A percentile compares a stretch with the other conserved stretches of the same genome.
Conservation (phyloP, 148 eudicot species). For the Rhododendron kiyosumense region DNA sequence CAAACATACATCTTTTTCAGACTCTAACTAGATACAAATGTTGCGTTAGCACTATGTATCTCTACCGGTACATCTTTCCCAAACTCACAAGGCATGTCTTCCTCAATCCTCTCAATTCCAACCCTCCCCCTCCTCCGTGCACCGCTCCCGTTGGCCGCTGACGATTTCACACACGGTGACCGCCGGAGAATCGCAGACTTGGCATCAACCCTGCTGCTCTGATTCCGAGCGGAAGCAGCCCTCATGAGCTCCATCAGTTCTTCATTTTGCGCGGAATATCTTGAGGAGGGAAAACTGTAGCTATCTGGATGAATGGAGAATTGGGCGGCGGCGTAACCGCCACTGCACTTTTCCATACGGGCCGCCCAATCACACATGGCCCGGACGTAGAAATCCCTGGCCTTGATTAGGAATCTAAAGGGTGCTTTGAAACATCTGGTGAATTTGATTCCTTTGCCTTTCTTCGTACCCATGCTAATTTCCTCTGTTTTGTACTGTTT, state of each 20-base stretch:
- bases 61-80: constrained; percentile 9
- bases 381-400: constrained; percentile 32
- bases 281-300: constrained; percentile 17
- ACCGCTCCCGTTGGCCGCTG: not conserved
- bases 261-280: constrained; percentile 2
- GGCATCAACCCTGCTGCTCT: not conserved
- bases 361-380: constrained; percentile 28
- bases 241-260: not conserved
- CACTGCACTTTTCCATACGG: not conserved
- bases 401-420: constrained; percentile 21
- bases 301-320: constrained; percentile 16
- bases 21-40: not conserved
- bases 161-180: not conserved
- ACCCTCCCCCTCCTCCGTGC: constrained; percentile 13
- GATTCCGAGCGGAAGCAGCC: not conserved
- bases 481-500: not conserved
- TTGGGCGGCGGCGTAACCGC: constrained; percentile 17
- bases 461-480: not conserved
- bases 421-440: constrained; percentile 23
- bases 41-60: not conserved
- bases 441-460: constrained; percentile 11
- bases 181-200: constrained; percentile 11
- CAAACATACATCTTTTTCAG: too few relatives aligned
- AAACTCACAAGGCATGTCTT: constrained; percentile 24
- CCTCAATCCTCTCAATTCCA: constrained; percentile 32